These are phyloP conservation scores for Lentinula raphanica DNA, from an alignment of 768 basidiomycete genomes.

Conservation along the genomic window DNA sequence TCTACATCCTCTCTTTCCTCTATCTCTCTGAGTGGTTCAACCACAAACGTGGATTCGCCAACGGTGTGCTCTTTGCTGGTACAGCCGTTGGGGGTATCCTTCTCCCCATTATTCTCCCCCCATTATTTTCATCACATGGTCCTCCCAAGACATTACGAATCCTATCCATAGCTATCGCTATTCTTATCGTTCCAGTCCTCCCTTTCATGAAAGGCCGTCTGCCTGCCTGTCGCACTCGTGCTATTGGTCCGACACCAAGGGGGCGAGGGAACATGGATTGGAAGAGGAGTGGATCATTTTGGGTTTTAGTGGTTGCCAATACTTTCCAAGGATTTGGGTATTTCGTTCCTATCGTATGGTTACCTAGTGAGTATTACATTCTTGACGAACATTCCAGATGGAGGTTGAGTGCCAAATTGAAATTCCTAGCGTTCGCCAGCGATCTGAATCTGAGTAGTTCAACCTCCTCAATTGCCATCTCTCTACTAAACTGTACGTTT, in stretches of 20 bases:
- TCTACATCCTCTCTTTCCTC: conserved; percentile 22
- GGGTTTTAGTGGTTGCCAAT: conserved; percentile 18
- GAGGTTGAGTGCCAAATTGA: not conserved
- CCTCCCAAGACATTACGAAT: conserved; percentile 19
- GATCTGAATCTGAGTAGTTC: conserved; percentile 14
- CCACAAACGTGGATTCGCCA: conserved; percentile 23
- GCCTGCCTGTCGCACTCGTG: conserved; percentile 11
- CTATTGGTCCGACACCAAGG: conserved; percentile 15
- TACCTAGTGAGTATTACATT: conserved; percentile 22
- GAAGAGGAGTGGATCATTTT: conserved; percentile 18
- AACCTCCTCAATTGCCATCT: conserved; percentile 15
- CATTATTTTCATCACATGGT: conserved; percentile 19
- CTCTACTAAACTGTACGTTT: conserved; percentile 16
- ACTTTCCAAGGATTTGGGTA: conserved; percentile 23
- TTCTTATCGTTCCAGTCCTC: conserved; percentile 18
- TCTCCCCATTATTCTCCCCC: conserved; percentile 22
- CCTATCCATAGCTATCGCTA: conserved; percentile 17
- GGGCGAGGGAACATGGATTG: conserved; percentile 11
- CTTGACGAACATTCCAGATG: too few relatives aligned
- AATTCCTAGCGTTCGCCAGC: conserved; percentile 16
- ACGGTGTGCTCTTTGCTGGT: conserved; percentile 26
- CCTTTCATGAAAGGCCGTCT: conserved; percentile 24
- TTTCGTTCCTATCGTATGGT: conserved; percentile 22
- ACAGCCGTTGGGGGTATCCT: conserved; percentile 22
- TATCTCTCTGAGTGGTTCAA: conserved; percentile 29